A percentile compares a stretch with the other conserved stretches of the same genome.
Evolutionary conservation across 2,329 filamentous ascomycete species (phyloP).

Genomic region (Stemphylium lycopersici): DNA sequence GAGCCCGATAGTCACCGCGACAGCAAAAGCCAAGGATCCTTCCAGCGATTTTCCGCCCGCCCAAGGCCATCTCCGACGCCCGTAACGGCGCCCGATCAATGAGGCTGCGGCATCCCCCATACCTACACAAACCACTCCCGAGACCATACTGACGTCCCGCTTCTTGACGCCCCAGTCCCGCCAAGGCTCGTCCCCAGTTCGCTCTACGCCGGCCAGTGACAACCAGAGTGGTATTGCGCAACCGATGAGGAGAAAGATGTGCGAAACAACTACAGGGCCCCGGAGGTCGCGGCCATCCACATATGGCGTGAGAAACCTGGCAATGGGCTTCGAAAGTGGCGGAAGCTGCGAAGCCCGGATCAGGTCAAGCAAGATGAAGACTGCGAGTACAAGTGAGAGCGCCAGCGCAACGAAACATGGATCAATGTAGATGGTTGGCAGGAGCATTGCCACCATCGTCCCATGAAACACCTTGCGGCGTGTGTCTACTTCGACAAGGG

Average conservation of each 20-base stretch:
- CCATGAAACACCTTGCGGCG: slow-evolving; percentile 97
- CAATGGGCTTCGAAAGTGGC: slow-evolving; percentile 84
- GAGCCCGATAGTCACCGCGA: slow-evolving; percentile 78
- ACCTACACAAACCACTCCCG: slow-evolving; percentile 91
- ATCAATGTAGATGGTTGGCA: slow-evolving; percentile 86
- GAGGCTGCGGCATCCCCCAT: slow-evolving; percentile 94
- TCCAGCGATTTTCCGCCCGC: slow-evolving; percentile 95
- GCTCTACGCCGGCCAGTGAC: slow-evolving; percentile 72
- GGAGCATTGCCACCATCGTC: slow-evolving; percentile 96
- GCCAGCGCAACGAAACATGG: slow-evolving; percentile 82
- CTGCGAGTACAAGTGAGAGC: slow-evolving; percentile 75
- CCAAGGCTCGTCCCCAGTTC: slow-evolving; percentile 63
- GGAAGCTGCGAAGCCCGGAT: slow-evolving; percentile 90
- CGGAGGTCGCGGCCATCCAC: slow-evolving; percentile 92
- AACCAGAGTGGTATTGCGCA: slow-evolving; percentile 96
- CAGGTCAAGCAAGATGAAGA: slow-evolving; percentile 88
- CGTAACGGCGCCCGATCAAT: slow-evolving; percentile 84
- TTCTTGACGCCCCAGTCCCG: slow-evolving; percentile 73
- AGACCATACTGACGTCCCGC: slow-evolving; percentile 86
- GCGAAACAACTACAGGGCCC: slow-evolving; percentile 91
- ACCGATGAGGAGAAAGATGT: slow-evolving; percentile 93
- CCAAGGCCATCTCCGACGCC: slow-evolving; percentile 92
- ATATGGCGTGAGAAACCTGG: slow-evolving; percentile 87
- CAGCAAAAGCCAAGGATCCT: slow-evolving; percentile 79
- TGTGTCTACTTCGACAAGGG: slow-evolving; percentile 89